Conservation (phyloP, 352 stramenopile genomes). For the Achlya hypogyna region DNA sequence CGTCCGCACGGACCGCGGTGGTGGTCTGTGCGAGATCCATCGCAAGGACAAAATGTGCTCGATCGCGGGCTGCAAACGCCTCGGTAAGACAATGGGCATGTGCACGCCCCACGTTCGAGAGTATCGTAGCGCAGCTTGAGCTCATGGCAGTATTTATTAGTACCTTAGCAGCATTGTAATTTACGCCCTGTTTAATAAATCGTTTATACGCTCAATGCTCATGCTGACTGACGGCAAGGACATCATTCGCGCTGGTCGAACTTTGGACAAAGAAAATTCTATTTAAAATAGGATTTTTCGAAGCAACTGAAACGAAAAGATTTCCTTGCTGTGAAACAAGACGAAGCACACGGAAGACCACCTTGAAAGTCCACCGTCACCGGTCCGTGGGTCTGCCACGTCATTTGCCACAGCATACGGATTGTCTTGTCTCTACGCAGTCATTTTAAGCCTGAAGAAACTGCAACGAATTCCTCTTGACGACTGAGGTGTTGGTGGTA, state of each 20-base stretch:
- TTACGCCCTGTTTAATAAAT: too few relatives aligned
- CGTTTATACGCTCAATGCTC: too few relatives aligned
- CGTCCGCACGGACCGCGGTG: constrained; percentile 36
- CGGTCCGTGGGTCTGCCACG: neutral
- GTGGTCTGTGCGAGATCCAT: constrained; percentile 36
- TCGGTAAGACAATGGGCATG: constrained; percentile 78
- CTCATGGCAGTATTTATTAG: neutral
- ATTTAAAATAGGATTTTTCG: too few relatives aligned
- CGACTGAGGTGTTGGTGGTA: neutral
- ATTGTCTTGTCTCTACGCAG: neutral
- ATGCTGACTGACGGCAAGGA: too few relatives aligned
- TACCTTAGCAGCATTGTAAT: neutral
- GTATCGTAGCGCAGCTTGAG: constrained; percentile 28
- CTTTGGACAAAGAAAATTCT: too few relatives aligned
- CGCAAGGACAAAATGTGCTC: constrained; percentile 77
- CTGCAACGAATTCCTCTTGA: neutral
- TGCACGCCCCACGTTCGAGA: constrained; percentile 81
- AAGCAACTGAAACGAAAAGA: too few relatives aligned
- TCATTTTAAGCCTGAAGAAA: neutral
- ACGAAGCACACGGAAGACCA: neutral
- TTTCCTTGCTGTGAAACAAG: neutral
- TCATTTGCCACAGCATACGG: neutral
- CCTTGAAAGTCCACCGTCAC: neutral
- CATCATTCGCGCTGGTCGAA: too few relatives aligned
- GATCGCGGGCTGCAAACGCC: constrained; percentile 67